Percentiles rank a stretch among this genome's conserved stretches.
phyloP scores from a whole-genome alignment of 2,329 filamentous ascomycete species.

The Ustulina deusta region DNA sequence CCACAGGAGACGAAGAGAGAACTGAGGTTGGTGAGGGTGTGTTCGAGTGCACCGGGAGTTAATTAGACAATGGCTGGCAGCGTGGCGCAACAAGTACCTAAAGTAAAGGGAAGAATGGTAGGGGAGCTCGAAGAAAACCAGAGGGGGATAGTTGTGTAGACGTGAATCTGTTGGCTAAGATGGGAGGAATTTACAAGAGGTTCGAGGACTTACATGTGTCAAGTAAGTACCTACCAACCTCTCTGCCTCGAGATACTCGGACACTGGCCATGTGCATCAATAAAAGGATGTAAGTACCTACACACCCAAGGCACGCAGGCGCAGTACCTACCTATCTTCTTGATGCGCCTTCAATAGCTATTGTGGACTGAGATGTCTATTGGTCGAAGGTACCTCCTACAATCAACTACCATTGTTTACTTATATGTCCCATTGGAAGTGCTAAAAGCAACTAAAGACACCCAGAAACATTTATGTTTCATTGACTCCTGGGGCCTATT shows the following conservation, averaged over 20 bases:
- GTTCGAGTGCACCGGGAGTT: conserved; percentile 8
- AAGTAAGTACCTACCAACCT: conserved; percentile 8
- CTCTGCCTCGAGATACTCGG: background rate
- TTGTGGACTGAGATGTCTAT: background rate
- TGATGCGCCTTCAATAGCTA: background rate
- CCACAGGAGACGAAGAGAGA: conserved; percentile 14
- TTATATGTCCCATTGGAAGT: background rate
- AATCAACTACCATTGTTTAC: background rate
- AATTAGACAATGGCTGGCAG: conserved; percentile 15
- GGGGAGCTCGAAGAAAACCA: conserved; percentile 16
- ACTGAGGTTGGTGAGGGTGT: conserved; percentile 8
- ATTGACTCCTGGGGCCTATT: background rate
- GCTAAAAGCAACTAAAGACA: conserved; percentile 4
- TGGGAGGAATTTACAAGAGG: conserved; percentile 34
- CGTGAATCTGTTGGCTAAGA: conserved; percentile 4
- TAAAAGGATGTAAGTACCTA: conserved; percentile 5
- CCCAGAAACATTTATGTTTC: background rate
- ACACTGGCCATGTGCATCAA: background rate
- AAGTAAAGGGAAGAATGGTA: conserved; percentile 21
- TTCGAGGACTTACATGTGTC: background rate
- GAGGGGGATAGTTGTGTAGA: conserved; percentile 21
- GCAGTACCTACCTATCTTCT: background rate
- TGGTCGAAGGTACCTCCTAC: background rate
- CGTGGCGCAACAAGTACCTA: background rate
- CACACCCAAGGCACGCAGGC: background rate